These are phyloP conservation scores for Perilla frutescens DNA, from an alignment of 257 asterid genomes.

Conservation along the genomic window DNA sequence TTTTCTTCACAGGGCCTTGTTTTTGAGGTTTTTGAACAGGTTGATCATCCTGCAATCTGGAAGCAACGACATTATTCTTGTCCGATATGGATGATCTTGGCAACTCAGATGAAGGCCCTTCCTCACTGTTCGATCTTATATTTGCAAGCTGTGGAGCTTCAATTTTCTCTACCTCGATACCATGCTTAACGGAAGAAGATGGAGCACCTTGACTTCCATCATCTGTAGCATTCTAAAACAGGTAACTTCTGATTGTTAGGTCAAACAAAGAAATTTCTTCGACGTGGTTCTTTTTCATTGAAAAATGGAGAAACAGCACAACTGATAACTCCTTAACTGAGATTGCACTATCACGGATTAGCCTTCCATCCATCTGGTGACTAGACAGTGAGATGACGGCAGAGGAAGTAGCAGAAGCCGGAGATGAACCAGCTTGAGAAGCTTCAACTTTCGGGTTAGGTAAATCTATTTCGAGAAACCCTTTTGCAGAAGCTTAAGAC, in stretches of 20 bases:
- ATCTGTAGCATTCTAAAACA: slow-evolving; percentile 77
- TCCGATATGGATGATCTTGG: slow-evolving; percentile 35
- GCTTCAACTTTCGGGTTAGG: slow-evolving; percentile 43
- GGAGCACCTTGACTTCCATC: slow-evolving; percentile 52
- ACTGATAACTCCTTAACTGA: slow-evolving; percentile 68
- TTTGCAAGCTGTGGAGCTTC: slow-evolving; percentile 35
- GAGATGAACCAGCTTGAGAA: slow-evolving; percentile 46
- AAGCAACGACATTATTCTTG: slow-evolving; percentile 32
- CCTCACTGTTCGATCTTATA: slow-evolving; percentile 34
- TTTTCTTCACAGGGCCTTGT: slow-evolving; percentile 44
- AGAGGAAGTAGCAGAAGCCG: slow-evolving; percentile 39
- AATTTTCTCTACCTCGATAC: slow-evolving; percentile 33
- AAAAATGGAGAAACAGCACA: slow-evolving; percentile 37
- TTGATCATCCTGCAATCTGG: slow-evolving; percentile 38
- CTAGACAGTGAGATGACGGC: slow-evolving; percentile 32
- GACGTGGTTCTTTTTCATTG: neutral
- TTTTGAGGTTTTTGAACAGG: slow-evolving; percentile 32
- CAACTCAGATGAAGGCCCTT: slow-evolving; percentile 39
- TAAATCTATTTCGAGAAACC: slow-evolving; percentile 37
- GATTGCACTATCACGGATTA: slow-evolving; percentile 33
- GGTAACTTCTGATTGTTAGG: slow-evolving; percentile 55
- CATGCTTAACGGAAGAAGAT: slow-evolving; percentile 43
- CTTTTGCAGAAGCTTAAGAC: slow-evolving; percentile 52
- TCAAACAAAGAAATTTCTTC: slow-evolving; percentile 34
- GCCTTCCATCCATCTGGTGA: slow-evolving; percentile 32